Conservation (phyloP, 768 basidiomycete genomes). For the Agrocybe chaxingu region DNA sequence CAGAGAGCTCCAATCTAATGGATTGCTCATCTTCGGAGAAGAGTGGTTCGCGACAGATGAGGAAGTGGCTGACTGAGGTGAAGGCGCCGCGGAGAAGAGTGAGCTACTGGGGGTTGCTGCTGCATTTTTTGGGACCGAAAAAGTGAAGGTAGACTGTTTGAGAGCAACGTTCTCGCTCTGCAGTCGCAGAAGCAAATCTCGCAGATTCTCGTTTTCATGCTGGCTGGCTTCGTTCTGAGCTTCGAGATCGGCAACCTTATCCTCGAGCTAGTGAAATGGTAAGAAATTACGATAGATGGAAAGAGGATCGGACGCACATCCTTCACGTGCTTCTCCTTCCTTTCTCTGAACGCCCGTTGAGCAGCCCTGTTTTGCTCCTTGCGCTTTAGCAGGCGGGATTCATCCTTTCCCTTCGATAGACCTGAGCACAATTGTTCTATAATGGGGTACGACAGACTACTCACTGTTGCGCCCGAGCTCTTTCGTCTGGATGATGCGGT, state of each 20-base stretch:
- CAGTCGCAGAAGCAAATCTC: constrained; percentile 78
- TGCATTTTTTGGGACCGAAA: constrained; percentile 56
- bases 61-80: constrained; percentile 27
- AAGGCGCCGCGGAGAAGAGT: constrained; percentile 18
- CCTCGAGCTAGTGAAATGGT: constrained; percentile 65
- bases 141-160: constrained; percentile 82
- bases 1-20: constrained; percentile 63
- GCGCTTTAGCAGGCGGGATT: constrained; percentile 74
- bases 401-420: constrained; percentile 52
- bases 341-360: constrained; percentile 94
- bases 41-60: constrained; percentile 27
- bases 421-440: neutral
- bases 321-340: constrained; percentile 96
- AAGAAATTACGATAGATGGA: constrained; percentile 3
- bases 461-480: constrained; percentile 28
- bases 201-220: constrained; percentile 85
- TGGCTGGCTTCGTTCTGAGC: constrained; percentile 70
- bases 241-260: constrained; percentile 84
- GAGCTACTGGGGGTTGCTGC: constrained; percentile 6
- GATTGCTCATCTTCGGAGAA: constrained; percentile 36
- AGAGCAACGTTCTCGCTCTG: constrained; percentile 85
- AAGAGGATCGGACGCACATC: constrained; percentile 59
- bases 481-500: constrained; percentile 25
- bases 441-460: constrained; percentile 9
- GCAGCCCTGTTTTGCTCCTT: constrained; percentile 98